These are phyloP conservation scores for Penicillium goetzii DNA, from an alignment of 495 filamentous ascomycete genomes.

Conservation along the genomic window DNA sequence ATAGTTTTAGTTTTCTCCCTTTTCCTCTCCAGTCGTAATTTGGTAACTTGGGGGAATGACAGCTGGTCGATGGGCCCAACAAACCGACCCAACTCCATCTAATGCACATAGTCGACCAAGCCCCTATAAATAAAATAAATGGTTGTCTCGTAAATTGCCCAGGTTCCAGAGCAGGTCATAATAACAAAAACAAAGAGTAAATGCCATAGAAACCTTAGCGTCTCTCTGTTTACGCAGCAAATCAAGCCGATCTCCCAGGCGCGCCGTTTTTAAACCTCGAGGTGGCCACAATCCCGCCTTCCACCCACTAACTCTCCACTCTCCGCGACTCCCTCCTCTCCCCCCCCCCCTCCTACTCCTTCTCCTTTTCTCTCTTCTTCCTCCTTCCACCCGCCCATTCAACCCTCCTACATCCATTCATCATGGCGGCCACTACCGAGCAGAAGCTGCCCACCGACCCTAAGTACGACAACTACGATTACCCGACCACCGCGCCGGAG, in stretches of 20 bases:
- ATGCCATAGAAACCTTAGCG: not conserved
- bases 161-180: not conserved
- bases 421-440: conserved; percentile 46
- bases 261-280: conserved; percentile 11
- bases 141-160: too few relatives aligned
- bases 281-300: conserved; percentile 13
- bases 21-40: not conserved
- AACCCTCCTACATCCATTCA: conserved; percentile 23
- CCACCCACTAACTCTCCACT: conserved; percentile 23
- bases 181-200: not conserved
- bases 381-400: conserved; percentile 17
- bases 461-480: conserved; percentile 97
- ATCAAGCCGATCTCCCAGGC: conserved; percentile 11
- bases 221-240: conserved; percentile 16
- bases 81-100: not conserved
- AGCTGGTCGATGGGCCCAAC: conserved; percentile 3
- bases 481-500: conserved; percentile 74
- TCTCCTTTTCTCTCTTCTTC: conserved; percentile 17
- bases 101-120: not conserved
- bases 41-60: not conserved
- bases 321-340: conserved; percentile 12
- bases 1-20: not conserved
- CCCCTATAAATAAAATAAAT: not conserved
- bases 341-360: conserved; percentile 18
- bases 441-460: conserved; percentile 65